Evolutionary conservation across 1,284 basidiomycete genomes (phyloP), one percentile per base, ranked within the genome.

Genomic region (Erythrobasidium hasegawianum): DNA sequence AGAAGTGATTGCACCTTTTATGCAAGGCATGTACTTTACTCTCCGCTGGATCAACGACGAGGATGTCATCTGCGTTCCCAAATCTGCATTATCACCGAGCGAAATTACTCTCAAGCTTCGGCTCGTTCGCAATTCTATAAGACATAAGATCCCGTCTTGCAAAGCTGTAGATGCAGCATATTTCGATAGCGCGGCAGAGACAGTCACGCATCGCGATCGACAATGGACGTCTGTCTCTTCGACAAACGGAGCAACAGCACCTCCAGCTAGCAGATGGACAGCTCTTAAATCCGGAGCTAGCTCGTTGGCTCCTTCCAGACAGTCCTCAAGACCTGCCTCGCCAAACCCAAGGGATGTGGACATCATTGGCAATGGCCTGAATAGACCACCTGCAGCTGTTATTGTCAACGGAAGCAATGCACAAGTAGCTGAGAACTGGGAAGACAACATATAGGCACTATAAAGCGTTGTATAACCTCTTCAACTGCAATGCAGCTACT

Each of bases 1-100:
- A n/a, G 70, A 71, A 13, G 62, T 72, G 29, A 40, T 73, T 16
- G 24, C 41, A 18, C 70, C 69, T 29, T 54, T 58, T 14, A 62
- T 70, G 59, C 65, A 64, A 43, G 68, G 49, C 14, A 24, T 64
- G 14, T 29, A 45, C 14, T 69, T 67, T 26, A 29, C 45, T 10
- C 56, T 70, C 22, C 11, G 9, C 16, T 68, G 69, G 69, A 53
- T 68, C 16, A 66, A 40, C 22, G 68, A 69, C 18, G 68, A 69
- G 38, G 68, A 69, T 49, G 68, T 69, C 4, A 39, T 69, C 26
- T 57, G 68, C 24, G n/a, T 60, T 14, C 57, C 64, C 0, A 33
- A 52, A 22, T 20, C 22, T 16, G 49, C 55, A 9, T 20, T 49
- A 9, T 26, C 43, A 1, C 24, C 61, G 14, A 10, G 39, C 2